phyloP scores from a whole-genome alignment of 371 early-diverging fungal species.

The Synchytrium microbalum region DNA sequence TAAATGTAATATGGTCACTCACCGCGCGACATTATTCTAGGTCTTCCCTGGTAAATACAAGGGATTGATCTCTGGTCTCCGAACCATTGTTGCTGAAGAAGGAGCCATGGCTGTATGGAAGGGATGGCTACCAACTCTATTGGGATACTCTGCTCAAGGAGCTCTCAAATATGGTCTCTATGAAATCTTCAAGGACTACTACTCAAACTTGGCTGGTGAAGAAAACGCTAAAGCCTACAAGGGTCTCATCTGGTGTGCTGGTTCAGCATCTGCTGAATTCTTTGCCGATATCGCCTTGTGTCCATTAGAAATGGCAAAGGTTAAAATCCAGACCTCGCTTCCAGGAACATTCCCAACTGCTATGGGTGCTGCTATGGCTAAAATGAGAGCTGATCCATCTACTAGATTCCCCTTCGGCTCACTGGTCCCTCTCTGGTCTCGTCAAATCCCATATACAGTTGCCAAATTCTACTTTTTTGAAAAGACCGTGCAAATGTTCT shows the following conservation, averaged over 20 bases:
- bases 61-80: slow-evolving; percentile 60
- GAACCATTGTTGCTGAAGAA: slow-evolving; percentile 56
- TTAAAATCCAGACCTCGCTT: slow-evolving; percentile 66
- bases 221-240: slow-evolving; percentile 68
- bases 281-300: slow-evolving; percentile 78
- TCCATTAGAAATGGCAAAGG: slow-evolving; percentile 76
- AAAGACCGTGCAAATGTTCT: slow-evolving; percentile 53
- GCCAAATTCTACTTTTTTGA: slow-evolving; percentile 87
- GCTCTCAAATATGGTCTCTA: slow-evolving; percentile 82
- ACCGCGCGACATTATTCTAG: too few relatives aligned
- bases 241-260: slow-evolving; percentile 63
- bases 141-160: slow-evolving; percentile 86
- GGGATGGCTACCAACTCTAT: slow-evolving; percentile 69
- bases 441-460: slow-evolving; percentile 93
- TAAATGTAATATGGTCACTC: too few relatives aligned
- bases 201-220: slow-evolving; percentile 56
- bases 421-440: slow-evolving; percentile 68
- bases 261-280: slow-evolving; percentile 81
- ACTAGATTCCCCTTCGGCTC: slow-evolving; percentile 45
- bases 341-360: slow-evolving; percentile 58
- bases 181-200: slow-evolving; percentile 72
- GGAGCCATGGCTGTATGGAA: slow-evolving; percentile 67
- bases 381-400: slow-evolving; percentile 45
- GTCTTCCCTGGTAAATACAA: slow-evolving; percentile 60
- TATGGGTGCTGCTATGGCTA: slow-evolving; percentile 55